These are phyloP conservation scores for Phytophthora agathidicida DNA, from an alignment of 352 stramenopile species.

Conservation along the genomic window DNA sequence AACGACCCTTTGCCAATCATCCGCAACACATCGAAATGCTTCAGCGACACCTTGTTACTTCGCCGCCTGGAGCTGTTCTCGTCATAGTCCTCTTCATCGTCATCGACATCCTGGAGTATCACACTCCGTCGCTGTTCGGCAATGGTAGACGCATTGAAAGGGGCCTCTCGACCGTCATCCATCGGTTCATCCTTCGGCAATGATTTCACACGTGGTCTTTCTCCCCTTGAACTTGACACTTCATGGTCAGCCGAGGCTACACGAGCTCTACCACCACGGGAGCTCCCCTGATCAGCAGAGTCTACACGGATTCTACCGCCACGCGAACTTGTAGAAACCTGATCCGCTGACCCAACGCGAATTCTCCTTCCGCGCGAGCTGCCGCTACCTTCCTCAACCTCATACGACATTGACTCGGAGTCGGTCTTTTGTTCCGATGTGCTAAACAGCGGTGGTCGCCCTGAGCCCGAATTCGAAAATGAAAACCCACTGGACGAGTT, in stretches of 20 bases:
- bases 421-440: conserved; percentile 56
- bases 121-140: conserved; percentile 60
- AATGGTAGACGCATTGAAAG: conserved; percentile 33
- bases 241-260: conserved; percentile 24
- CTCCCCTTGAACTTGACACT: conserved; percentile 13
- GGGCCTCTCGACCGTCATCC: conserved; percentile 26
- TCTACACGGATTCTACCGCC: conserved; percentile 20
- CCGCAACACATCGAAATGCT: conserved; percentile 89
- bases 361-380: conserved; percentile 51
- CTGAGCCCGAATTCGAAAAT: conserved; percentile 34
- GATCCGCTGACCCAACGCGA: conserved; percentile 42
- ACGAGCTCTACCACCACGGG: conserved; percentile 16
- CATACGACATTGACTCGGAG: conserved; percentile 31
- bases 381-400: conserved; percentile 24
- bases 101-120: conserved; percentile 72
- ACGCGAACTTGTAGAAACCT: conserved; percentile 24
- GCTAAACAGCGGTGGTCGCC: conserved; percentile 54
- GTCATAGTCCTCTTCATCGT: conserved; percentile 51
- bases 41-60: conserved; percentile 73
- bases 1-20: conserved; percentile 94
- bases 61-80: conserved; percentile 23
- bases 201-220: conserved; percentile 21
- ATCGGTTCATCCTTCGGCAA: conserved; percentile 30
- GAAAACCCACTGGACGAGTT: conserved; percentile 38
- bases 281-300: conserved; percentile 16